A percentile compares a stretch with the other conserved stretches of the same genome.
Evolutionary conservation across 768 basidiomycete genomes (phyloP).

Genomic region (Lactarius indigo): DNA sequence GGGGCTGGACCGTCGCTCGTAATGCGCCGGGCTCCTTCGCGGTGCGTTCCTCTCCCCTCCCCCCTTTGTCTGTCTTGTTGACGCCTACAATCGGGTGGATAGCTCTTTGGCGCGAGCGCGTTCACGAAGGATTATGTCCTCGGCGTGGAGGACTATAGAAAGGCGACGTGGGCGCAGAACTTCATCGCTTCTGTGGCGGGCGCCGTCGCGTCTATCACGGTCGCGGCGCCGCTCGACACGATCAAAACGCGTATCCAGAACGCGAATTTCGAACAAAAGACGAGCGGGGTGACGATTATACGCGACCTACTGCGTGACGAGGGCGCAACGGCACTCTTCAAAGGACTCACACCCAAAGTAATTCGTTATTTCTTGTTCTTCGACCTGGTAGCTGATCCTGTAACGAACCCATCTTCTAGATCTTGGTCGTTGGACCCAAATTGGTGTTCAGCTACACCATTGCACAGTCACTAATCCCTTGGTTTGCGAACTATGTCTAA

Average conservation of each 20-base stretch:
- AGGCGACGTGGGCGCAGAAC: constrained; percentile 97
- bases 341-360: constrained; percentile 96
- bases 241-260: constrained; percentile 99
- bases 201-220: constrained; percentile 91
- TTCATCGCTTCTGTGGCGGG: constrained; percentile 94
- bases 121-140: constrained; percentile 92
- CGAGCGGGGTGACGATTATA: constrained; percentile 74
- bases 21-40: constrained; percentile 97
- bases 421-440: constrained; percentile 95
- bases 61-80: no score
- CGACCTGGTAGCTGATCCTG: background rate
- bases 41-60: no score
- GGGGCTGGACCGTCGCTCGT: constrained; percentile 98
- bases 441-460: constrained; percentile 98
- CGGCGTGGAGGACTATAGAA: constrained; percentile 82
- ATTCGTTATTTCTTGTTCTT: background rate
- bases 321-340: constrained; percentile 83
- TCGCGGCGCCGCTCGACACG: constrained; percentile 93
- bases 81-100: background rate
- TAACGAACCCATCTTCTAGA: constrained; percentile 40
- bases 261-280: constrained; percentile 90
- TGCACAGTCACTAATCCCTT: constrained; percentile 92
- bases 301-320: constrained; percentile 86
- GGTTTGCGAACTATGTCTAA: constrained; percentile 52
- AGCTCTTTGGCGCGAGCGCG: constrained; percentile 98